phyloP scores from a whole-genome alignment of 352 stramenopile genomes.

The Blastocystis sp. region DNA sequence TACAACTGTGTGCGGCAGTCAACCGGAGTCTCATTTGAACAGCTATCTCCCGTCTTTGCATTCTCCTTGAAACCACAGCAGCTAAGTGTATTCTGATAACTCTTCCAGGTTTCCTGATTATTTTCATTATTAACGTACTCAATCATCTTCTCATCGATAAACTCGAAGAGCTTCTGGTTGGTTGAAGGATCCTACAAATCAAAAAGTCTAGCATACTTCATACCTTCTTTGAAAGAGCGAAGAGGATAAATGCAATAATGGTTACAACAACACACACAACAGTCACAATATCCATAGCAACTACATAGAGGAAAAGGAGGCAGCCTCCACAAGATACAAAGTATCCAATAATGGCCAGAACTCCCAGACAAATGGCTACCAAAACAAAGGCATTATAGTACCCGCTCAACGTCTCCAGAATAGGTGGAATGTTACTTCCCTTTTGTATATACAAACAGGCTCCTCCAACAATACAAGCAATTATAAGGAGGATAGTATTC shows the following conservation, averaged over 20 bases:
- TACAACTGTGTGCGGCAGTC: background rate
- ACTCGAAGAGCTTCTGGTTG: background rate
- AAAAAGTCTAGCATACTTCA: background rate
- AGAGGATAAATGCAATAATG: background rate
- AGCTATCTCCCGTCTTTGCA: background rate
- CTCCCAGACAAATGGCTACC: background rate
- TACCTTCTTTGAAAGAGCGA: slow-evolving; percentile 26
- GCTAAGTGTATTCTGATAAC: background rate
- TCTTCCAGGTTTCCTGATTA: background rate
- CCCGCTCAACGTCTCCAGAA: background rate
- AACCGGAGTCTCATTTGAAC: background rate
- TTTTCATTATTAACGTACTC: too few relatives aligned
- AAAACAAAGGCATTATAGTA: background rate
- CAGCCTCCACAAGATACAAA: slow-evolving; percentile 10
- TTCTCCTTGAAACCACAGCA: background rate
- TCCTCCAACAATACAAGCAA: background rate
- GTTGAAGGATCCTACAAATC: background rate
- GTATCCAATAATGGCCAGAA: background rate
- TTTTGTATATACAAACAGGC: background rate
- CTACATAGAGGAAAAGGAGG: background rate
- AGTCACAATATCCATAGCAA: background rate
- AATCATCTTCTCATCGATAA: background rate
- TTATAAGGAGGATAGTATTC: background rate
- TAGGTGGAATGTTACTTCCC: background rate
- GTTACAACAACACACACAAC: background rate